Conservation (phyloP, 169 alveolate genomes). For the Cyclospora cayetanensis region DNA sequence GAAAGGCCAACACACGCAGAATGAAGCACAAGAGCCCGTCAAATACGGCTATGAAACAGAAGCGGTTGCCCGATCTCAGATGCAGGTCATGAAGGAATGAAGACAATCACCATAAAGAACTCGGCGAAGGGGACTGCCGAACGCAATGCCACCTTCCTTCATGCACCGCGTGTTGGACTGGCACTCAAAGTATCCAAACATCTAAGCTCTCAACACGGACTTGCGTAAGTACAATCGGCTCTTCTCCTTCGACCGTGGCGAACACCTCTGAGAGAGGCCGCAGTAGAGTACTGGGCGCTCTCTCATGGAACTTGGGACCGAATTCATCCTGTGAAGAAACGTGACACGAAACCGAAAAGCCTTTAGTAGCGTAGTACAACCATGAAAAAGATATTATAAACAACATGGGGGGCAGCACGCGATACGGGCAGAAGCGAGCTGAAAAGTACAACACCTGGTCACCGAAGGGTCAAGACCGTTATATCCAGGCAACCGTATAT, state of each 20-base stretch:
- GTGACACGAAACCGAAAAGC: neutral
- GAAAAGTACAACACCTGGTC: no score
- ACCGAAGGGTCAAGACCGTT: no score
- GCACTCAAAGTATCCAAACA: no score
- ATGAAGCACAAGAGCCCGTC: conserved; percentile 5
- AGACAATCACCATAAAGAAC: no score
- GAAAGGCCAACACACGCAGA: neutral
- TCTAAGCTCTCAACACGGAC: neutral
- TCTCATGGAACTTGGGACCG: conserved; percentile 63
- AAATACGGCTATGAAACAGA: neutral
- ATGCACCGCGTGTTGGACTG: no score
- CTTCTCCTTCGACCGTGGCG: conserved; percentile 67
- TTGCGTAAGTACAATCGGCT: conserved; percentile 66
- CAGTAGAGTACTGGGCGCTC: conserved; percentile 71
- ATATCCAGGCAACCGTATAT: no score
- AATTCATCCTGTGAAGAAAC: conserved; percentile 61
- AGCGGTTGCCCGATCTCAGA: neutral
- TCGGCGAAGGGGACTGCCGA: no score
- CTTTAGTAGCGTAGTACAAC: no score
- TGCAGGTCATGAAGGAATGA: neutral
- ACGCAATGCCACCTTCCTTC: no score
- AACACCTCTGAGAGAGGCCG: conserved; percentile 71
- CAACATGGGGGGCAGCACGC: no score
- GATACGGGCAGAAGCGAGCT: no score
- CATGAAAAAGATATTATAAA: no score